A percentile compares a stretch with the other conserved stretches of the same genome.
phyloP scores from a whole-genome alignment of 768 basidiomycete genomes.

The Agrocybe pediades region DNA sequence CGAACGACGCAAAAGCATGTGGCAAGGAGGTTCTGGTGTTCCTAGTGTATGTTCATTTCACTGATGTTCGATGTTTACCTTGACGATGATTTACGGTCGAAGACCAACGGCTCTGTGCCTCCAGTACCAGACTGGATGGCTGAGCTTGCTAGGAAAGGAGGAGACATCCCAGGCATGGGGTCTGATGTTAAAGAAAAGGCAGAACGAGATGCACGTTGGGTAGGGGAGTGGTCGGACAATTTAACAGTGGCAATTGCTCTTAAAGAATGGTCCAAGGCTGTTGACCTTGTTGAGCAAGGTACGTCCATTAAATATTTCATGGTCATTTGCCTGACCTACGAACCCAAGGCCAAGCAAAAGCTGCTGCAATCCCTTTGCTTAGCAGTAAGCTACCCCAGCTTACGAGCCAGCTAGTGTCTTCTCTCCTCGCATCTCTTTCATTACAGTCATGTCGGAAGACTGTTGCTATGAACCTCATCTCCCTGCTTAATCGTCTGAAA shows the following conservation, averaged over 20 bases:
- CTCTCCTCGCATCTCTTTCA: slow-evolving; percentile 75
- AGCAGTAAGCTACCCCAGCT: slow-evolving; percentile 64
- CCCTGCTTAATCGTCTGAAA: slow-evolving; percentile 72
- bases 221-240: slow-evolving; percentile 90
- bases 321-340: not conserved
- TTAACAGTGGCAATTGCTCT: slow-evolving; percentile 89
- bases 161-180: slow-evolving; percentile 45
- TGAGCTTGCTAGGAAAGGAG: slow-evolving; percentile 61
- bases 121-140: slow-evolving; percentile 78
- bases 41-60: slow-evolving; percentile 30
- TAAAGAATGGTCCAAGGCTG: slow-evolving; percentile 86
- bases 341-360: slow-evolving; percentile 58
- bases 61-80: not conserved
- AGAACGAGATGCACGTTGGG: slow-evolving; percentile 84
- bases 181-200: slow-evolving; percentile 68
- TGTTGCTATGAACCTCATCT: slow-evolving; percentile 67
- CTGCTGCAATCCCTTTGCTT: slow-evolving; percentile 53
- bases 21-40: slow-evolving; percentile 51
- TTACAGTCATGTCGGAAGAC: slow-evolving; percentile 79
- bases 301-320: slow-evolving; percentile 15
- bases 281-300: slow-evolving; percentile 86
- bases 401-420: slow-evolving; percentile 64
- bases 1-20: slow-evolving; percentile 81
- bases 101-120: slow-evolving; percentile 44
- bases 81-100: not conserved